phyloP scores from a whole-genome alignment of 78 protist genomes.

The Pigoraptor vietnamica region DNA sequence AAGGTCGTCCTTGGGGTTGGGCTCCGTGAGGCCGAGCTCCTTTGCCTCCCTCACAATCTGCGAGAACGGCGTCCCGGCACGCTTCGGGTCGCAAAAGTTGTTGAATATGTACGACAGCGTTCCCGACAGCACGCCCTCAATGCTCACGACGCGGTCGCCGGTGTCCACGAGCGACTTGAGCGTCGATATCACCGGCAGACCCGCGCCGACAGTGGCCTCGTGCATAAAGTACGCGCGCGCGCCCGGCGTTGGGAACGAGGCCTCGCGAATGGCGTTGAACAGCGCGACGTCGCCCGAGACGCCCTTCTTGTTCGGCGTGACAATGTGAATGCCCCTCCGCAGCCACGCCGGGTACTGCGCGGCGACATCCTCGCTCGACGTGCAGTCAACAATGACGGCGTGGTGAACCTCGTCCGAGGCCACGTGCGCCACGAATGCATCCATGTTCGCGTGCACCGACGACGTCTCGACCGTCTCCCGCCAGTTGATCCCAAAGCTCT shows the following conservation, averaged over 20 bases:
- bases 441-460: background rate
- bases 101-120: conserved; percentile 68
- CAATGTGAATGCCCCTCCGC: conserved; percentile 34
- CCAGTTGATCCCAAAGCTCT: background rate
- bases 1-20: conserved; percentile 78
- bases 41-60: conserved; percentile 23
- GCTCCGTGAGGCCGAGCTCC: conserved; percentile 48
- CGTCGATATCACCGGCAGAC: conserved; percentile 47
- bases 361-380: conserved; percentile 37
- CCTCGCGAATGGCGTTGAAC: conserved; percentile 14
- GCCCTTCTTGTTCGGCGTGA: conserved; percentile 63
- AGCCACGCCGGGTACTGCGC: conserved; percentile 38
- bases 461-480: background rate
- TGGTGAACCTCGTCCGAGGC: background rate
- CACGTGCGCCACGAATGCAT: background rate
- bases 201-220: conserved; percentile 71
- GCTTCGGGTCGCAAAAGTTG: conserved; percentile 6
- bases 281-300: conserved; percentile 20
- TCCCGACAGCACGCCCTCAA: conserved; percentile 58
- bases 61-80: background rate
- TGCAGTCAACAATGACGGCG: conserved; percentile 57
- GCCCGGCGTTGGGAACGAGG: background rate
- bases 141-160: conserved; percentile 49
- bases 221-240: background rate
- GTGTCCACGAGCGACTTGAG: conserved; percentile 32